A percentile compares a stretch with the other conserved stretches of the same genome.
Conservation (phyloP, 768 basidiomycete species). For the Mycena leptocephala region DNA sequence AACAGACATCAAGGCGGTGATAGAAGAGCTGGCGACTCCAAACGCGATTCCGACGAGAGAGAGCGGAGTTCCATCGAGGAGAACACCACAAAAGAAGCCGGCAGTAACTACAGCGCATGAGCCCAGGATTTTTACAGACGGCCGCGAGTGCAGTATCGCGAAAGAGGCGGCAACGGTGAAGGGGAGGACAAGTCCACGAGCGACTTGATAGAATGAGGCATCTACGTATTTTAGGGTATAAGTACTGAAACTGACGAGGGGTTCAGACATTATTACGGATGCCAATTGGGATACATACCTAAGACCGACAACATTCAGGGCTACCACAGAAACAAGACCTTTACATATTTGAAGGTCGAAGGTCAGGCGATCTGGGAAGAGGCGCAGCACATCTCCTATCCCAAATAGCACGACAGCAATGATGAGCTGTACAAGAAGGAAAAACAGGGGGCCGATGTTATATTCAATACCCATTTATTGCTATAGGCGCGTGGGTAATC, state of each 20-base stretch:
- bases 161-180: constrained; percentile 83
- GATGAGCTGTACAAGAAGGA: constrained; percentile 73
- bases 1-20: constrained; percentile 85
- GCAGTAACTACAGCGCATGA: constrained; percentile 81
- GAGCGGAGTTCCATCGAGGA: constrained; percentile 69
- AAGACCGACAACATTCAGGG: constrained; percentile 76
- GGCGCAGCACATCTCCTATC: constrained; percentile 49
- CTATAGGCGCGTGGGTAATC: constrained; percentile 44
- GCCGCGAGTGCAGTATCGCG: constrained; percentile 71
- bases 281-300: constrained; percentile 56
- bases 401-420: constrained; percentile 78
- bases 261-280: neutral
- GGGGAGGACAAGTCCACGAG: constrained; percentile 85
- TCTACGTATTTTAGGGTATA: constrained; percentile 82
- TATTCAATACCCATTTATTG: constrained; percentile 80
- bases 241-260: constrained; percentile 68
- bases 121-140: constrained; percentile 70
- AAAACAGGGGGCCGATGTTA: constrained; percentile 76
- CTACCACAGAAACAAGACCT: constrained; percentile 69
- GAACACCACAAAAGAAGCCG: constrained; percentile 80
- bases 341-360: constrained; percentile 66
- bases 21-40: constrained; percentile 78
- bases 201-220: constrained; percentile 86
- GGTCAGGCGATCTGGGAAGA: constrained; percentile 64
- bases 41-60: constrained; percentile 75